A percentile compares a stretch with the other conserved stretches of the same genome.
Evolutionary conservation across 148 eudicot genomes (phyloP).

Genomic region (Vaccinium corymbosum): DNA sequence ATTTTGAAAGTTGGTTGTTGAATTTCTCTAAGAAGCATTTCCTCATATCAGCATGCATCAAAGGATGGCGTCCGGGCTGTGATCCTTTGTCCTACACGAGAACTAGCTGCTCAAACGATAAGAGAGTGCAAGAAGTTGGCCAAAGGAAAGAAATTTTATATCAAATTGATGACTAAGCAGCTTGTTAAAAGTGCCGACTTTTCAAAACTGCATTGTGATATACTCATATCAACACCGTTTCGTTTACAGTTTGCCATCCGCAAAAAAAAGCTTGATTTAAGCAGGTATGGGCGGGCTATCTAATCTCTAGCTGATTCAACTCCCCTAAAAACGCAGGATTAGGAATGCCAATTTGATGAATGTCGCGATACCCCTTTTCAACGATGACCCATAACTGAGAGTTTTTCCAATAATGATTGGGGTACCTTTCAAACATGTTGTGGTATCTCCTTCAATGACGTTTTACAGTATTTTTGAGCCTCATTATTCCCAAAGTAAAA

Average conservation of each 20-base stretch:
- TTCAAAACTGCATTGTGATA: slow-evolving; percentile 76
- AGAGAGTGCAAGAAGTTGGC: slow-evolving; percentile 91
- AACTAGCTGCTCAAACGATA: slow-evolving; percentile 86
- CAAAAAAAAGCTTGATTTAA: slow-evolving; percentile 82
- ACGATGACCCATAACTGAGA: neutral
- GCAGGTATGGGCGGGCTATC: slow-evolving; percentile 45
- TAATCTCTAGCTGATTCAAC: neutral
- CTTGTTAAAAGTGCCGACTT: slow-evolving; percentile 71
- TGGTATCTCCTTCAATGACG: neutral
- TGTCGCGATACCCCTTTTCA: neutral
- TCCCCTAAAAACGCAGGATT: neutral
- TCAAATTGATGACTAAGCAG: slow-evolving; percentile 81
- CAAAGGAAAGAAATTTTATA: slow-evolving; percentile 70
- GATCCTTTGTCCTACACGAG: slow-evolving; percentile 86
- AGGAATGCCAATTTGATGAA: neutral
- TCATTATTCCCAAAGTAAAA: neutral
- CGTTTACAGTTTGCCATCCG: slow-evolving; percentile 64
- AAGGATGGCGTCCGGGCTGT: slow-evolving; percentile 79
- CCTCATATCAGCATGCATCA: slow-evolving; percentile 48
- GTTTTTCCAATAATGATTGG: neutral
- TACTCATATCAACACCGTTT: slow-evolving; percentile 83
- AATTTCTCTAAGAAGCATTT: slow-evolving; percentile 16
- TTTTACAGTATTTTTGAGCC: neutral
- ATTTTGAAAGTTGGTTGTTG: slow-evolving; percentile 8
- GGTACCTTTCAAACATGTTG: neutral